Evolutionary conservation across 225 moss, liverwort and hornwort species (phyloP).

Genomic region (Polytrichum commune): DNA sequence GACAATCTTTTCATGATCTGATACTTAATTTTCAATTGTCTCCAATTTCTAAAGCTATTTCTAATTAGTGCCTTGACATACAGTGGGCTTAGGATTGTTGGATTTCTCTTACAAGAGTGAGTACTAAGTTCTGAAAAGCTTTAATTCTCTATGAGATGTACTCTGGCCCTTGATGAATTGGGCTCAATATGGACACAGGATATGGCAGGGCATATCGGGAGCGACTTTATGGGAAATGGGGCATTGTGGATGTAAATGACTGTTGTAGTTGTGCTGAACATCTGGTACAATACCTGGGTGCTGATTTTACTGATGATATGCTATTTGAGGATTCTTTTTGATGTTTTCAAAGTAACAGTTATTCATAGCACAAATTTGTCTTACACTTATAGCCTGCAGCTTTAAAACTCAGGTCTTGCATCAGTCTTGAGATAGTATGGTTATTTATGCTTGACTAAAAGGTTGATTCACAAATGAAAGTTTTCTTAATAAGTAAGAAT

Average conservation of each 20-base stretch:
- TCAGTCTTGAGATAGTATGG: too few species aligned
- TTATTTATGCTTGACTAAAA: too few species aligned
- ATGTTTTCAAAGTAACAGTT: not conserved
- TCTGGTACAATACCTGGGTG: constrained; percentile 37
- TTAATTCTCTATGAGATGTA: too few species aligned
- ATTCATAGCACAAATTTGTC: too few species aligned
- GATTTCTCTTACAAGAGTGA: too few species aligned
- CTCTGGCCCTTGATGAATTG: not conserved
- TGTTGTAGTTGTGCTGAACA: constrained; percentile 87
- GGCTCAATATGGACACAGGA: constrained; percentile 37
- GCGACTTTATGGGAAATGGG: constrained; percentile 80
- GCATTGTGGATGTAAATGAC: constrained; percentile 86
- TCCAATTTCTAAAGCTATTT: too few species aligned
- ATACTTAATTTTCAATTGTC: not conserved
- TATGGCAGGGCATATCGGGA: constrained; percentile 90
- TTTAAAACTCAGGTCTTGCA: too few species aligned
- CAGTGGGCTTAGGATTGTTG: too few species aligned
- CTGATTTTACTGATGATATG: not conserved
- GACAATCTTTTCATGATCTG: not conserved
- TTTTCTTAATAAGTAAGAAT: not conserved
- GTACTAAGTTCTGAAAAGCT: too few species aligned
- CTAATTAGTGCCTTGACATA: not conserved
- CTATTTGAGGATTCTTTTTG: not conserved
- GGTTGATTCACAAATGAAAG: not conserved
- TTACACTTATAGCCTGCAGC: too few species aligned